Percentiles rank a stretch among this genome's conserved stretches.
phyloP scores from a whole-genome alignment of 2,329 filamentous ascomycete species.

The Colletotrichum eleusines region DNA sequence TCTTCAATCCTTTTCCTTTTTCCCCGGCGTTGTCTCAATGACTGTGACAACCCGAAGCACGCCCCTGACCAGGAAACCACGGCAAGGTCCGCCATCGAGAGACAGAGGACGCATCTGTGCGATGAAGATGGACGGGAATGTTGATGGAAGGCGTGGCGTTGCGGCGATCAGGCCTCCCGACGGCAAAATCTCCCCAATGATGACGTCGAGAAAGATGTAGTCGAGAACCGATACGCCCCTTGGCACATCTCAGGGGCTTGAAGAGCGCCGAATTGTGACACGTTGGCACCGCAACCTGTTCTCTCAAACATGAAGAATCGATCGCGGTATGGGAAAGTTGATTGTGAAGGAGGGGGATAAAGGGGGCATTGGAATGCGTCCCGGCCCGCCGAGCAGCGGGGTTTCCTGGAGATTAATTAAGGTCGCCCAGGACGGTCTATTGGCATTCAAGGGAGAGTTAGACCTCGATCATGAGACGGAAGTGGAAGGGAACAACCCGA shows the following conservation, averaged over 20 bases:
- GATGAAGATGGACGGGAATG: neutral
- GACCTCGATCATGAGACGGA: constrained; percentile 12
- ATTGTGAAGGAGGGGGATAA: neutral
- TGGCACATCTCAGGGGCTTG: neutral
- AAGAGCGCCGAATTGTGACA: neutral
- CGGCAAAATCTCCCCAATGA: neutral
- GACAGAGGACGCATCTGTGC: constrained; percentile 5
- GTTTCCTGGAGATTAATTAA: constrained; percentile 36
- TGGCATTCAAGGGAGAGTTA: constrained; percentile 37
- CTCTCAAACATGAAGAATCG: constrained; percentile 3
- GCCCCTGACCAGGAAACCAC: neutral
- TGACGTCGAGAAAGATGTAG: neutral
- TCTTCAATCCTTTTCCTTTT: constrained; percentile 6
- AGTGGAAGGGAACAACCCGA: neutral
- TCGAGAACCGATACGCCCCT: neutral
- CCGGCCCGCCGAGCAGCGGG: constrained; percentile 19
- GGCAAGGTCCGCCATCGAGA: neutral
- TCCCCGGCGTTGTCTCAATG: constrained; percentile 2
- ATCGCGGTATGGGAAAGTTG: neutral
- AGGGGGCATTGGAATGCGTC: constrained; percentile 31
- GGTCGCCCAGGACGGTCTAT: constrained; percentile 21
- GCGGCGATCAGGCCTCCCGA: neutral
- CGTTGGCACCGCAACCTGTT: neutral
- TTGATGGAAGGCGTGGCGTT: neutral
- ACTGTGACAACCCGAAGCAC: constrained; percentile 1